Evolutionary conservation across 2,329 filamentous ascomycete genomes (phyloP).

Genomic region (Penicillium griseofulvum): DNA sequence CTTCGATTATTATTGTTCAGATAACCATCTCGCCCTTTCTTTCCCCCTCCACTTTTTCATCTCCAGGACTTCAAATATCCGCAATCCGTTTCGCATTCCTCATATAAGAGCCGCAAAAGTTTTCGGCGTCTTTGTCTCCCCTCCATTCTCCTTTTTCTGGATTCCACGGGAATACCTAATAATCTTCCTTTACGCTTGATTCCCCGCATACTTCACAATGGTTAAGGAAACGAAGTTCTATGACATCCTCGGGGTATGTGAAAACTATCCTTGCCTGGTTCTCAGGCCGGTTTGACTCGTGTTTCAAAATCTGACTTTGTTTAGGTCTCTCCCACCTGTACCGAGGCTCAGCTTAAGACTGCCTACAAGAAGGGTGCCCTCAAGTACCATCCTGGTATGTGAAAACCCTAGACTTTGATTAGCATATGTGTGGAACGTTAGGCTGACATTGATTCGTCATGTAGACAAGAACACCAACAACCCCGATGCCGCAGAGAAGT

Average conservation of each 20-base stretch:
- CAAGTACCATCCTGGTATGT: slow-evolving; percentile 85
- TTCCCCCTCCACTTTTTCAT: slow-evolving; percentile 12
- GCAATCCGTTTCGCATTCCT: slow-evolving; percentile 10
- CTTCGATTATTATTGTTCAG: slow-evolving; percentile 20
- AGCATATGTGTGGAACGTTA: slow-evolving; percentile 7
- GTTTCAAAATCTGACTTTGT: slow-evolving; percentile 20
- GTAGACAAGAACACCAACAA: slow-evolving; percentile 95
- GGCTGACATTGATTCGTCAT: neutral
- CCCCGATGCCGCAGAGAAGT: slow-evolving; percentile 90
- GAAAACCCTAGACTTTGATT: slow-evolving; percentile 6
- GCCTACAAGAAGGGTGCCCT: slow-evolving; percentile 93
- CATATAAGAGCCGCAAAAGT: slow-evolving; percentile 2
- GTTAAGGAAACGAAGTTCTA: slow-evolving; percentile 53
- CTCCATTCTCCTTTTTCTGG: slow-evolving; percentile 15
- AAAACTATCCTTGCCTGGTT: neutral
- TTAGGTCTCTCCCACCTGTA: slow-evolving; percentile 73
- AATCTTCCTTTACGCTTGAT: slow-evolving; percentile 14
- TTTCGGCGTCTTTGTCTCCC: slow-evolving; percentile 12
- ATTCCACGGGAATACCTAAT: slow-evolving; percentile 1
- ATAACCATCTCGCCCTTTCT: slow-evolving; percentile 12
- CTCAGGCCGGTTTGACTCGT: neutral
- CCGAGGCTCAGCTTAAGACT: slow-evolving; percentile 85
- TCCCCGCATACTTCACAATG: slow-evolving; percentile 40
- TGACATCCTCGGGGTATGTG: slow-evolving; percentile 48
- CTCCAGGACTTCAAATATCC: slow-evolving; percentile 10